Conservation (phyloP, 1,139 yeast genomes). For the Citeromyces siamensis region DNA sequence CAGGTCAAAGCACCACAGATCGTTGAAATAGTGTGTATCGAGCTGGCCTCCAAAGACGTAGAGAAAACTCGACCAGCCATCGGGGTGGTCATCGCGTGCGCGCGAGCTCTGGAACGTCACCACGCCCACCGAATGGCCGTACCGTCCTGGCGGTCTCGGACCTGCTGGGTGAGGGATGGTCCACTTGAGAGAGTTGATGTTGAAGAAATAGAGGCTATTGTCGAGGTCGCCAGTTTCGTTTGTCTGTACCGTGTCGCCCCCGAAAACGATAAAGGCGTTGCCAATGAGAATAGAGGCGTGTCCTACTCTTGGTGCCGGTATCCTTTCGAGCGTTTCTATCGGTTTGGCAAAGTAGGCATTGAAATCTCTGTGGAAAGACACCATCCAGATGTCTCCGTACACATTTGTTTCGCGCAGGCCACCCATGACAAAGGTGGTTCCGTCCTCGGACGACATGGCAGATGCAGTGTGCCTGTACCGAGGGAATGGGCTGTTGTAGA, state of each 20-base stretch:
- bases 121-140: constrained; percentile 69
- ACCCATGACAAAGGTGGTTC: constrained; percentile 85
- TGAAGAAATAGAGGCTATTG: constrained; percentile 77
- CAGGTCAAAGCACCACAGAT: constrained; percentile 75
- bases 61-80: constrained; percentile 23
- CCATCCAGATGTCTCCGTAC: constrained; percentile 89
- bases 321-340: constrained; percentile 54
- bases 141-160: constrained; percentile 80
- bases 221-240: constrained; percentile 73
- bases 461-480: constrained; percentile 90
- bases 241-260: constrained; percentile 91
- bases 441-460: constrained; percentile 61
- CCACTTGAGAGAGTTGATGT: constrained; percentile 84
- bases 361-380: constrained; percentile 31
- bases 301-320: constrained; percentile 95
- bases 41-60: constrained; percentile 94
- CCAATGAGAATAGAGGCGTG: constrained; percentile 91
- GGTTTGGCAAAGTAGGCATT: constrained; percentile 37
- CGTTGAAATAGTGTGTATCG: constrained; percentile 79
- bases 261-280: constrained; percentile 88
- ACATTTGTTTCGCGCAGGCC: constrained; percentile 90
- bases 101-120: constrained; percentile 17
- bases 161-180: constrained; percentile 80
- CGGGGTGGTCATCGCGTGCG: constrained; percentile 13
- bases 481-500: constrained; percentile 81